Evolutionary conservation across 2,329 filamentous ascomycete species (phyloP), one percentile per base, ranked within the genome.

Genomic region (Apiospora koreana): DNA sequence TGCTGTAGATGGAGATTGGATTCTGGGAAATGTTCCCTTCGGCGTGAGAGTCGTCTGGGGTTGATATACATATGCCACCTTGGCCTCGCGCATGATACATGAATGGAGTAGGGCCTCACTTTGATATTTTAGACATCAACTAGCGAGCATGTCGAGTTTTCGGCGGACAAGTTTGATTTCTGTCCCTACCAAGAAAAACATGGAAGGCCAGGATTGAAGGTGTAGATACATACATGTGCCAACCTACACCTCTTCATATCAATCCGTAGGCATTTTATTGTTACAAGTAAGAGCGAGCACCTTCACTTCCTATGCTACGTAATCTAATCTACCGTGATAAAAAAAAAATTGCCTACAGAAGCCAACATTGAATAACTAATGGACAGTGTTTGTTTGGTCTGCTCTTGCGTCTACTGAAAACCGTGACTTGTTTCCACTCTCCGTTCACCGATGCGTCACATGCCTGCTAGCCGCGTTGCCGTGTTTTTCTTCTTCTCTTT

Each of bases 21-120:
- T 87, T 87, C 76, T 87, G 85, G 85, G 84, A 87, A 72, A 87
- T 87, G 85, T 87, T 83, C 71, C 85, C 85, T 21, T 78, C 75
- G 3, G 69, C 72, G 43, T 76, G 28, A 69, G 23, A 23, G 25
- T 10, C 64, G 41, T 16, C 12, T 43, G 41, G 12, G 41, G 3
- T 43, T 43, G 41, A 43, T 3, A 16, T 46, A 38, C 45, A 58
- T 38, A 50, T 9, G 1, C 21, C 18, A n/a, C 43, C 43, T n/a
- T 45, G 43, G 43, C 43, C 43, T 10, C 18, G 21, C 18, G 54
- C 54, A 62, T 62, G 28, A 38, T 62, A 42, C 35, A 38, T 38
- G 38, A 10, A 58, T 62, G 54, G 54, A 62, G 54, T 38, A 62
- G 18, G 54, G 38, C 54, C 54, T 38, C 18, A 38, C n/a, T 62